These are phyloP conservation scores for Zygnema circumcarinatum DNA, from an alignment of 139 green algal species.

Conservation along the genomic window DNA sequence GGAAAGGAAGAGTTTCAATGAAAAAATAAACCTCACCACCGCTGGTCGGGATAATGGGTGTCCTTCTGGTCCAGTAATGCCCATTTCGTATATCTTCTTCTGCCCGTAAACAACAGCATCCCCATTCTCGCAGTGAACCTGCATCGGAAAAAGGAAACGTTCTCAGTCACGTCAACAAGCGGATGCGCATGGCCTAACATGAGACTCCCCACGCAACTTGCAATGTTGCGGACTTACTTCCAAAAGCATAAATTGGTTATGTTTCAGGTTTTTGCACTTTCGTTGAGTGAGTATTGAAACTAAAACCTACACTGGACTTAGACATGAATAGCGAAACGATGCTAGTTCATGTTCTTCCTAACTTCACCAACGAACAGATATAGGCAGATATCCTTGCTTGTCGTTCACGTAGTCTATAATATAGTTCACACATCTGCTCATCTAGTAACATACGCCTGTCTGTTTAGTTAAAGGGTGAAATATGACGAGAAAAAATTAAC, in stretches of 20 bases:
- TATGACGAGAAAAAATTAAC: background rate
- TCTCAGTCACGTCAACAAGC: background rate
- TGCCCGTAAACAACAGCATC: constrained; percentile 84
- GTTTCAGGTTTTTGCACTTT: background rate
- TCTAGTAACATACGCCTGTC: too few species aligned
- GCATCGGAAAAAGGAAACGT: background rate
- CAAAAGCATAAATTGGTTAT: background rate
- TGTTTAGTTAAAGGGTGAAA: background rate
- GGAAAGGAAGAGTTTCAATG: too few species aligned
- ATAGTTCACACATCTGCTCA: too few species aligned
- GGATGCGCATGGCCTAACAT: constrained; percentile 59
- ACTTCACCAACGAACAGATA: too few species aligned
- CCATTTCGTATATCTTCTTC: constrained; percentile 67
- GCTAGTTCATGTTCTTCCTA: too few species aligned
- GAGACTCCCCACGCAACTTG: background rate
- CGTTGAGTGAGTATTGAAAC: background rate
- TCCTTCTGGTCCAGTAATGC: constrained; percentile 85
- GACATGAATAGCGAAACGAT: too few species aligned
- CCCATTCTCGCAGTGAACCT: constrained; percentile 89
- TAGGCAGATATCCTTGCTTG: too few species aligned
- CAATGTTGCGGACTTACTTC: background rate
- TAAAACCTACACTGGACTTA: background rate
- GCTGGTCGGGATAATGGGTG: constrained; percentile 85
- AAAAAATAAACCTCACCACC: too few species aligned
- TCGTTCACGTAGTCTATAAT: too few species aligned